A percentile compares a stretch with the other conserved stretches of the same genome.
phyloP scores from a whole-genome alignment of 441 rosid genomes.

The Mallotus repandus region DNA sequence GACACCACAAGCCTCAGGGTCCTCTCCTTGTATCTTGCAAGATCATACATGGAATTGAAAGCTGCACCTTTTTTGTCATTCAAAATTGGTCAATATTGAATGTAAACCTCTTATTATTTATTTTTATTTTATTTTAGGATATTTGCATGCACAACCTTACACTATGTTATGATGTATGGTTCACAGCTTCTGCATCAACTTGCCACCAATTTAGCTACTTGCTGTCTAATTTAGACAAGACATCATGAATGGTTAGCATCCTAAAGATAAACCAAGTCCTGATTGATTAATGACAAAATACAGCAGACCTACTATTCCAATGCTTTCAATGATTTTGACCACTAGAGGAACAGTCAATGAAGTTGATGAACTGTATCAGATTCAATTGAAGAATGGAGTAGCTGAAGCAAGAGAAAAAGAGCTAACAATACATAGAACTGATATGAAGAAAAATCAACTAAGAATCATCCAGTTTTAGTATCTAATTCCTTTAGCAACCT shows the following conservation, averaged over 20 bases:
- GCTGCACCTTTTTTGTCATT: not conserved
- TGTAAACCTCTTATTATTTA: too few relatives aligned
- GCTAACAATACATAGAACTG: constrained; percentile 17
- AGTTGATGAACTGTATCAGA: not conserved
- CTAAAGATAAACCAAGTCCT: too few relatives aligned
- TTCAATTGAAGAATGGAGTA: not conserved
- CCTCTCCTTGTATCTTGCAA: not conserved
- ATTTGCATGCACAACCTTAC: not conserved
- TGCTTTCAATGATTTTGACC: not conserved
- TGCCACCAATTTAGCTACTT: not conserved
- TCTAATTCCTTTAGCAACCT: constrained; percentile 76
- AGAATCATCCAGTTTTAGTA: constrained; percentile 36
- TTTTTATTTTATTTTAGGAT: not conserved
- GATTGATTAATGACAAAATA: too few relatives aligned
- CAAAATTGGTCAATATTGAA: too few relatives aligned
- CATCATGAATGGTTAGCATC: not conserved
- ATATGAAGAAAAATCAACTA: not conserved
- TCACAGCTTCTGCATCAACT: not conserved
- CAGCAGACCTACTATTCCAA: not conserved
- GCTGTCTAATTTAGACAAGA: not conserved
- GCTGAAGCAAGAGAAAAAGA: not conserved
- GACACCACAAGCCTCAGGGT: not conserved
- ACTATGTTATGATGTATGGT: not conserved
- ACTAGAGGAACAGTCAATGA: too few relatives aligned
- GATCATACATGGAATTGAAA: not conserved